A percentile compares a stretch with the other conserved stretches of the same genome.
phyloP scores from a whole-genome alignment of 495 filamentous ascomycete species.

The Hyaloscypha variabilis region DNA sequence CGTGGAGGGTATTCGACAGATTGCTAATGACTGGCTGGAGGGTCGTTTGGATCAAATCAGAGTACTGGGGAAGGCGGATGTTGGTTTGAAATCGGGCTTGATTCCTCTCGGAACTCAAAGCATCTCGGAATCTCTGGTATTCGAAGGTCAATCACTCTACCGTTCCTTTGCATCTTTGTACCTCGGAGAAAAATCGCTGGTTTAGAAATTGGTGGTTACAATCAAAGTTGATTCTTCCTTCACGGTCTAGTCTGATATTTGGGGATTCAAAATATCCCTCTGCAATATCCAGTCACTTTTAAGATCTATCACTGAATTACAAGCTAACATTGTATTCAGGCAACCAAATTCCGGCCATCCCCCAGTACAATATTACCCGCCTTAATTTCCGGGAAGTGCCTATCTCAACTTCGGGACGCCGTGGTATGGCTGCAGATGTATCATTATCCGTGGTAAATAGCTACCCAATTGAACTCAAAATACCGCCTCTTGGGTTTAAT shows the following conservation, averaged over 20 bases:
- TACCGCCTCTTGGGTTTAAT: conserved; percentile 82
- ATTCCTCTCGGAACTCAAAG: conserved; percentile 73
- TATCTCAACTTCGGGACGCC: conserved; percentile 44
- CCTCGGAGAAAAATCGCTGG: conserved; percentile 49
- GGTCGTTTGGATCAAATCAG: conserved; percentile 69
- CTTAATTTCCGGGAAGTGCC: conserved; percentile 75
- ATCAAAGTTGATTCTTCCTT: conserved; percentile 16
- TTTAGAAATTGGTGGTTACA: conserved; percentile 12
- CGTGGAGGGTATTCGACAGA: conserved; percentile 72
- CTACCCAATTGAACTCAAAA: conserved; percentile 71
- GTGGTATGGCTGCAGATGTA: conserved; percentile 77
- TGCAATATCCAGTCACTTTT: neutral
- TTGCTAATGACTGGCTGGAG: conserved; percentile 87
- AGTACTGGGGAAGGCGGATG: conserved; percentile 67
- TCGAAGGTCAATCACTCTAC: conserved; percentile 78
- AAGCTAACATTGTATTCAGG: conserved; percentile 37
- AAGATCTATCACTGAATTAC: neutral
- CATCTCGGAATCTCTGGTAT: conserved; percentile 68
- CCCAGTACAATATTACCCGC: conserved; percentile 73
- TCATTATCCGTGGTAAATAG: conserved; percentile 68
- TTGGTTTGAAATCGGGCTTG: conserved; percentile 76
- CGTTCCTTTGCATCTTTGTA: conserved; percentile 54
- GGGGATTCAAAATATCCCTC: neutral
- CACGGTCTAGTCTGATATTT: conserved; percentile 15
- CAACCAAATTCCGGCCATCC: conserved; percentile 72